Conservation (phyloP, 306 rosid species). For the Trichosanthes truncata region DNA sequence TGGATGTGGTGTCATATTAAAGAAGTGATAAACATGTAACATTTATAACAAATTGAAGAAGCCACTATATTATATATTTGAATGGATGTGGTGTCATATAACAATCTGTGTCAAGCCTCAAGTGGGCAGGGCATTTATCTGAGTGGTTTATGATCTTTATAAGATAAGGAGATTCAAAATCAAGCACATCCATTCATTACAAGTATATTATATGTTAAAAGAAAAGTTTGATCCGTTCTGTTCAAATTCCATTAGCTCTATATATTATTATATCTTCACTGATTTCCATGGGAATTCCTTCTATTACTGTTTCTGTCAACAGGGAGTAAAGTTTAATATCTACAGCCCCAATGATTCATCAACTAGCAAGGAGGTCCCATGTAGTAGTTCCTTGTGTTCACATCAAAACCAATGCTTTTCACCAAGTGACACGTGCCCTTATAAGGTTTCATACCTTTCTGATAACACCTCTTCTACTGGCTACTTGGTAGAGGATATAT, state of each 20-base stretch:
- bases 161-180: not conserved
- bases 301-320: not conserved
- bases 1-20: not conserved
- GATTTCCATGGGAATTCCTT: not conserved
- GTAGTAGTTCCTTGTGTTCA: constrained; percentile 58
- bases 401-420: constrained; percentile 33
- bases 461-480: constrained; percentile 66
- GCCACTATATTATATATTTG: too few relatives aligned
- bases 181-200: not conserved
- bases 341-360: constrained; percentile 54
- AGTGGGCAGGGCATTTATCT: not conserved
- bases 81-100: not conserved
- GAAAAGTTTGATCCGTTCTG: not conserved
- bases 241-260: not conserved
- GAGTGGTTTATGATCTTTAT: not conserved
- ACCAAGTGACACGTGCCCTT: constrained; percentile 37
- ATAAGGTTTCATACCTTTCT: constrained; percentile 49
- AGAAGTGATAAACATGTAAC: too few relatives aligned
- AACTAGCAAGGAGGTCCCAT: constrained; percentile 55
- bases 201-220: not conserved
- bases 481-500: constrained; percentile 64
- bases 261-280: not conserved
- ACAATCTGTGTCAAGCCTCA: not conserved
- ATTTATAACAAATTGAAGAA: too few relatives aligned
- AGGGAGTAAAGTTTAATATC: constrained; percentile 29